Evolutionary conservation across 805 yeast species (phyloP).

Genomic region (Dipodascopsis tothii): DNA sequence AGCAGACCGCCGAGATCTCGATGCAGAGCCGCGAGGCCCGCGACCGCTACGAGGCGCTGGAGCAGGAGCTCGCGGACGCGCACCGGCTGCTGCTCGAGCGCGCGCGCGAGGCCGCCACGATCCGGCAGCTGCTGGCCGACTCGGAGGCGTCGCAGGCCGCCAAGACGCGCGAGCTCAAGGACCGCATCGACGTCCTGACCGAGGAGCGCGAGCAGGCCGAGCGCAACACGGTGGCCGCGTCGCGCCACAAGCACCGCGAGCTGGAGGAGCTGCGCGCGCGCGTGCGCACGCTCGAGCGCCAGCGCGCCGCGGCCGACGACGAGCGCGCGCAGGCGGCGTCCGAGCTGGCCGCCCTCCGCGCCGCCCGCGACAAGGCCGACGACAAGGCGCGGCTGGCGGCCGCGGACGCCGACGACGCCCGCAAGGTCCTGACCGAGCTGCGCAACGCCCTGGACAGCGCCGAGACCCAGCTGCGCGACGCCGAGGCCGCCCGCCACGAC

Average conservation of each 20-base stretch:
- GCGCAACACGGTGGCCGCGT: slow-evolving; percentile 40
- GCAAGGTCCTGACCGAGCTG: slow-evolving; percentile 21
- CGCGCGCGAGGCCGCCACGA: slow-evolving; percentile 65
- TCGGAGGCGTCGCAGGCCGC: slow-evolving; percentile 51
- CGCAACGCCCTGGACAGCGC: slow-evolving; percentile 24
- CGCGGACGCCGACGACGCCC: slow-evolving; percentile 29
- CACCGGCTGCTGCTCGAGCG: slow-evolving; percentile 69
- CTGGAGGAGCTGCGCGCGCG: slow-evolving; percentile 52
- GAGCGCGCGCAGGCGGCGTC: slow-evolving; percentile 19
- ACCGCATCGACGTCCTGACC: slow-evolving; percentile 41
- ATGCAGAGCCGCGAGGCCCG: slow-evolving; percentile 62
- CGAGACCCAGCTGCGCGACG: slow-evolving; percentile 27
- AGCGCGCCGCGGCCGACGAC: slow-evolving; percentile 23
- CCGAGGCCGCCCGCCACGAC: slow-evolving; percentile 29
- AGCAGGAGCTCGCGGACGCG: slow-evolving; percentile 76
- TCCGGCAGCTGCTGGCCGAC: slow-evolving; percentile 62
- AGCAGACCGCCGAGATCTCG: slow-evolving; percentile 64
- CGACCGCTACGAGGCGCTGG: slow-evolving; percentile 54
- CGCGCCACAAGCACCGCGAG: slow-evolving; percentile 57
- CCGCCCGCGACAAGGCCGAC: slow-evolving; percentile 26
- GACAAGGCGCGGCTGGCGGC: slow-evolving; percentile 23
- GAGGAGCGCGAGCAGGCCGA: slow-evolving; percentile 63
- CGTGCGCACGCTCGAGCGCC: slow-evolving; percentile 36
- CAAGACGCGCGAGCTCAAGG: slow-evolving; percentile 49
- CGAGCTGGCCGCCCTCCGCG: slow-evolving; percentile 21